Evolutionary conservation across 2,329 filamentous ascomycete species (phyloP).

Genomic region (Torrubiella hemipterigena): DNA sequence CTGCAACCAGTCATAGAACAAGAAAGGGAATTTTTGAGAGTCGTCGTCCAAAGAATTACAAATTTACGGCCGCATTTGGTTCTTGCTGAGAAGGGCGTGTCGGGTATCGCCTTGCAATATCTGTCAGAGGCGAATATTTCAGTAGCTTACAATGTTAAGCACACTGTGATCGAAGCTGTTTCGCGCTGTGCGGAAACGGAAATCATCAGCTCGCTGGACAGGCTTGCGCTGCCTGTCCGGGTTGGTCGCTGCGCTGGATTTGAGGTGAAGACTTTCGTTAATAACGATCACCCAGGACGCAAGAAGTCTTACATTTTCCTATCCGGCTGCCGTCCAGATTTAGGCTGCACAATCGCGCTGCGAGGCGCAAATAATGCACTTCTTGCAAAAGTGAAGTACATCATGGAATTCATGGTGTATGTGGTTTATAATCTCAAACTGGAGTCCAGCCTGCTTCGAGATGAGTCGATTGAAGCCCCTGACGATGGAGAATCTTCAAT

Average conservation of each 20-base stretch:
- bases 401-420: slow-evolving; percentile 98
- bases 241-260: slow-evolving; percentile 77
- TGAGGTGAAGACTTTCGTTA: slow-evolving; percentile 90
- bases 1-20: slow-evolving; percentile 93
- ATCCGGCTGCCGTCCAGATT: slow-evolving; percentile 75
- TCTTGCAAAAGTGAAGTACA: slow-evolving; percentile 72
- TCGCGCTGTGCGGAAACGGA: slow-evolving; percentile 84
- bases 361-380: slow-evolving; percentile 64
- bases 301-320: slow-evolving; percentile 96
- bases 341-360: slow-evolving; percentile 90
- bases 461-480: slow-evolving; percentile 81
- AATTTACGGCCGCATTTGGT: slow-evolving; percentile 75
- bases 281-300: slow-evolving; percentile 56
- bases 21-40: slow-evolving; percentile 84
- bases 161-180: slow-evolving; percentile 89
- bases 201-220: slow-evolving; percentile 90
- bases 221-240: slow-evolving; percentile 61
- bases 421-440: slow-evolving; percentile 96
- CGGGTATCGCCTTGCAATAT: slow-evolving; percentile 79
- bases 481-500: slow-evolving; percentile 36
- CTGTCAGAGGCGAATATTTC: slow-evolving; percentile 81
- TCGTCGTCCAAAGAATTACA: slow-evolving; percentile 83
- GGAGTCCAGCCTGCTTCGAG: slow-evolving; percentile 85
- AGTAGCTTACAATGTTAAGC: slow-evolving; percentile 93
- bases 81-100: slow-evolving; percentile 86